Evolutionary conservation across 306 rosid genomes (phyloP).

Genomic region (Spatholobus suberectus): DNA sequence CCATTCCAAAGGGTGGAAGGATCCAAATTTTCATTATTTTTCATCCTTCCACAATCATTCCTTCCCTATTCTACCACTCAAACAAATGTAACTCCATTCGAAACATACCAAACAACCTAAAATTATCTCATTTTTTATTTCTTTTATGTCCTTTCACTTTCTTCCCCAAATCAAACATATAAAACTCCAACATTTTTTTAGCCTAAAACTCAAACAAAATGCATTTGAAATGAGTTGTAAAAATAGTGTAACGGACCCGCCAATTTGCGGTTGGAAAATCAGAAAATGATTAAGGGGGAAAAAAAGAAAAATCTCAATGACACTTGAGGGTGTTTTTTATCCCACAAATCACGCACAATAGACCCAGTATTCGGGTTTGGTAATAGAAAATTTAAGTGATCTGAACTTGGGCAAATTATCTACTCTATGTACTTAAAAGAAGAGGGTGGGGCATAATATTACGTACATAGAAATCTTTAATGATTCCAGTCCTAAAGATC

Average conservation of each 20-base stretch:
- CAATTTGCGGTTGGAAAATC: neutral
- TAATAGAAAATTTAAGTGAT: conserved; percentile 13
- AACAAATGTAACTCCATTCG: neutral
- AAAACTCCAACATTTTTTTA: neutral
- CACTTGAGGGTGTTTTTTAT: neutral
- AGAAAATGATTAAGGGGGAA: neutral
- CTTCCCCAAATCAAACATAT: neutral
- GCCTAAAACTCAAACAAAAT: neutral
- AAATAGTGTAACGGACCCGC: neutral
- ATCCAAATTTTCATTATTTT: neutral
- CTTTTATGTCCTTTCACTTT: neutral
- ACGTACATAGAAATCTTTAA: conserved; percentile 14
- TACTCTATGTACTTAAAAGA: conserved; percentile 23
- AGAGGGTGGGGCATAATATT: conserved; percentile 14
- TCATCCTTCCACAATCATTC: neutral
- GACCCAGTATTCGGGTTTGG: conserved; percentile 12
- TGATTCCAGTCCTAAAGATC: conserved; percentile 22
- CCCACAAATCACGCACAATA: conserved; percentile 4
- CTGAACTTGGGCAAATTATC: conserved; percentile 23
- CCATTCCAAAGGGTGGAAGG: too few species aligned
- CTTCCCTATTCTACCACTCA: neutral
- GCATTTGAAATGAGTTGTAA: neutral
- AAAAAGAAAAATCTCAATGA: neutral
- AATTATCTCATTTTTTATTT: too few species aligned
- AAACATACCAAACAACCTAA: too few species aligned